Evolutionary conservation across 495 filamentous ascomycete species (phyloP).

Genomic region (Podospora australis): DNA sequence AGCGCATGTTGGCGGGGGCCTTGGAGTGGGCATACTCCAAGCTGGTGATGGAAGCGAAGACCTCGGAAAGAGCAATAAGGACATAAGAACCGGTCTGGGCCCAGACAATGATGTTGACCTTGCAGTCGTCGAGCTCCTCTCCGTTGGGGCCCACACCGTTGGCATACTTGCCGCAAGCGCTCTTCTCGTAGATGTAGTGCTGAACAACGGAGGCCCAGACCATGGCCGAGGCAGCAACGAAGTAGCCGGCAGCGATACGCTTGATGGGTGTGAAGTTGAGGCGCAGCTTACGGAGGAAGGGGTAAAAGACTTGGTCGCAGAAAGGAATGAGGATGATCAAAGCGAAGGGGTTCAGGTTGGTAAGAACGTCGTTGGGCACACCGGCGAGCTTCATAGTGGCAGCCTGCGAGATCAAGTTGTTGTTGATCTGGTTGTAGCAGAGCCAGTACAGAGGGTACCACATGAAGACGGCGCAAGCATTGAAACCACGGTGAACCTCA

Average conservation of each 20-base stretch:
- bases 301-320: slow-evolving; percentile 63
- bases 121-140: slow-evolving; percentile 9
- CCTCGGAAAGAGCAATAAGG: slow-evolving; percentile 66
- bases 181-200: slow-evolving; percentile 61
- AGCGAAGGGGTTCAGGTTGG: slow-evolving; percentile 70
- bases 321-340: slow-evolving; percentile 77
- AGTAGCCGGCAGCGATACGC: slow-evolving; percentile 64
- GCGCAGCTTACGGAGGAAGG: slow-evolving; percentile 52
- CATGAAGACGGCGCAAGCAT: slow-evolving; percentile 62
- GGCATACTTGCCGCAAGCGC: slow-evolving; percentile 50
- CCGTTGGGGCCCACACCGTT: slow-evolving; percentile 21
- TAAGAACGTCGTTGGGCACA: slow-evolving; percentile 72
- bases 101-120: slow-evolving; percentile 46
- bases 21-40: slow-evolving; percentile 72
- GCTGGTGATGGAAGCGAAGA: slow-evolving; percentile 59
- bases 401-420: slow-evolving; percentile 72
- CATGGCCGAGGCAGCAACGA: slow-evolving; percentile 55
- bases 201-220: slow-evolving; percentile 59
- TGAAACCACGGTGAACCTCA: slow-evolving; percentile 48
- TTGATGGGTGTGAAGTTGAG: slow-evolving; percentile 68
- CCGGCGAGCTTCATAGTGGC: slow-evolving; percentile 62
- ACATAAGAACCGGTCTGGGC: slow-evolving; percentile 59
- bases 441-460: slow-evolving; percentile 39
- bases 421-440: slow-evolving; percentile 30
- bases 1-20: slow-evolving; percentile 71